A percentile compares a stretch with the other conserved stretches of the same genome.
These are phyloP conservation scores for Haplosporangium gracile DNA, from an alignment of 192 early-diverging fungal genomes.

Conservation along the genomic window DNA sequence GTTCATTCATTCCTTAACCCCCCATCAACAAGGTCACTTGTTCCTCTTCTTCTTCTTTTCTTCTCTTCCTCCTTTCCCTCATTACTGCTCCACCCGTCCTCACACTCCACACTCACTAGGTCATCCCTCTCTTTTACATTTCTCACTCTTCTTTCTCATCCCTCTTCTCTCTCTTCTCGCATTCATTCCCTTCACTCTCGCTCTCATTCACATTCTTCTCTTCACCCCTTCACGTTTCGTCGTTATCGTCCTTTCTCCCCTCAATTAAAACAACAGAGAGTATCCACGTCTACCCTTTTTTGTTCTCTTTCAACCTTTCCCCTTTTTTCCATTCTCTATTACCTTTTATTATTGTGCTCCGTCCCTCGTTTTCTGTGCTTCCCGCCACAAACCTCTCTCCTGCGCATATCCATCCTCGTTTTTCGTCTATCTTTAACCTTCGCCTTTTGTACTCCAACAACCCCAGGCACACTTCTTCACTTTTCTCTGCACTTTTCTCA, in stretches of 20 bases:
- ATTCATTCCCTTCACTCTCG: neutral
- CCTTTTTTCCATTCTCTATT: slow-evolving; percentile 1
- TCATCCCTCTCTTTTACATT: neutral
- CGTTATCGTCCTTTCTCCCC: neutral
- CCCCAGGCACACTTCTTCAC: neutral
- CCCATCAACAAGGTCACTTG: neutral
- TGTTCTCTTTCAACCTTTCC: neutral
- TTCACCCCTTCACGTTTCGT: neutral
- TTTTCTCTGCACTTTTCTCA: neutral
- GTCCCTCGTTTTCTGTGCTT: neutral
- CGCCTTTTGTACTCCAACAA: slow-evolving; percentile 1
- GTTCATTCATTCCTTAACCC: neutral
- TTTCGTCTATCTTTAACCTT: neutral
- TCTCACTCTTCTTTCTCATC: neutral
- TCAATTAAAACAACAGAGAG: neutral
- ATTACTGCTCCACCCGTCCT: neutral
- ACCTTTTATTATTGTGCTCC: neutral
- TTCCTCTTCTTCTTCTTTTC: neutral
- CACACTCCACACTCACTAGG: neutral
- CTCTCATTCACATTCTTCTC: neutral
- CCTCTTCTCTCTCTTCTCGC: neutral
- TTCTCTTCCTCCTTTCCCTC: neutral
- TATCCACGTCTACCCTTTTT: neutral
- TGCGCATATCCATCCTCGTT: neutral
- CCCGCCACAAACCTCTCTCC: neutral